Evolutionary conservation across 176 grass and related monocot species (phyloP), one percentile per base, ranked within the genome.

Genomic region (Avena sativa): DNA sequence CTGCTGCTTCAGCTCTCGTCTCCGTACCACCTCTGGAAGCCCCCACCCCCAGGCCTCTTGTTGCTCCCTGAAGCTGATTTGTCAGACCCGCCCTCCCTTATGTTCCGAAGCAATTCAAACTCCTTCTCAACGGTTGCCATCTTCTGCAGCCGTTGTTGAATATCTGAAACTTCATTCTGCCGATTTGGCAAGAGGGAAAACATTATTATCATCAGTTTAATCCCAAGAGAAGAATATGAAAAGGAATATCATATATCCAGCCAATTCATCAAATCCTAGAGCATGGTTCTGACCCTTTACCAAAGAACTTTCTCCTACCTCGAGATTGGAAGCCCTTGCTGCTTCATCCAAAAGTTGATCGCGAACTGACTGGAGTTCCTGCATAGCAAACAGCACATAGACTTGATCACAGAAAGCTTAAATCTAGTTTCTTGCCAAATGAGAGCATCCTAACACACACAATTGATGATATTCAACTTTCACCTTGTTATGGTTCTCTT

Each of bases 321-420:
- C 94, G 28, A 94, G 92, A 81, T 94, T 94, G 78, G 93, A 94
- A 73, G 91, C 90, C 78, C 92, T 96, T 46, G 74, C 79, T 81
- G 91, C 85, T 84, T 97, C 97, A 9, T 82, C 78, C 61, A 89
- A 85, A 79, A 99, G 92, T 85, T 89, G 94, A 85, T 90, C 74
- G 19, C 56, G 90, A 40, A 92, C 77, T 10, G 82, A 94, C 49
- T 92, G 32, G 56, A 97, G 87, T 79, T 99, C 97, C 97, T 99
- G 90, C 80, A 87, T 66, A 87, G 63, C 60, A 91, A 61, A 81
- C 1, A 67, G 21, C 19, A 69, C 74, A 61, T n/a, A 44, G 76
- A 80, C 8, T 60, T 80, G 40, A 84, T 70, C 47, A 12, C 12
- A n/a, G 12, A 84, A 23, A 86, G 16, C 36, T 28, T 20, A 75